Evolutionary conservation across 106 monocot genomes (phyloP), one percentile per base, ranked within the genome.

Genomic region (Iris macrosiphon): DNA sequence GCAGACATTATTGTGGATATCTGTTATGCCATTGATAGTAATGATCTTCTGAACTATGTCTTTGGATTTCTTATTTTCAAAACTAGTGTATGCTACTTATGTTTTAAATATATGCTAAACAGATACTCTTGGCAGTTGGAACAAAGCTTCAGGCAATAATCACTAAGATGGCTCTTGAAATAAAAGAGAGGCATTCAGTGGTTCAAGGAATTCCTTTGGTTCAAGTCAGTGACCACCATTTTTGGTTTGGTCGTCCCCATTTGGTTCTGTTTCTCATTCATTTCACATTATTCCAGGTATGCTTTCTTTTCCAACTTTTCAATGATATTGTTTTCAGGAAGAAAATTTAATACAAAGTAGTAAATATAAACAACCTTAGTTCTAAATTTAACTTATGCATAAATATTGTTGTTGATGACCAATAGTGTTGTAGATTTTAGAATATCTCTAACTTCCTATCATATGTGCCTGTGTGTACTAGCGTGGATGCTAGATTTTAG

Each of bases 81-180:
- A 1, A 13, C 15, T 21, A 54, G 21, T 30, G 34, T 17, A 37
- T 17, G 11, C 38, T 40, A 2, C 42, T 40, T 35, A 13, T 40
- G 3, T 14, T 64, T 52, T 63, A 26, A 29, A 40, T 31, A 20
- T 12, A 27, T 60, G 27, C 40, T 43, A 14, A 15, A 60, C 74
- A 91, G 90, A 78, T 72, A 40, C 66, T 82, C n/a, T 57, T 92
- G 49, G 72, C 76, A n/a, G 85, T 86, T 49, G 85, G 92, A 17
- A 92, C 79, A 17, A 85, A 92, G 63, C 64, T 92, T 29, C 85
- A 92, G 64, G 82, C 73, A n/a, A 86, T 82, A 39, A 84, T 90
- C 57, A 67, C 82, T n/a, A 55, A 35, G 35, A 92, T 92, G 92
- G 92, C 92, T 39, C 52, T 86, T 29, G 82, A 86, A 29, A 92